Conservation (phyloP, 2,329 filamentous ascomycete species). For the Claviceps fusiformis region DNA sequence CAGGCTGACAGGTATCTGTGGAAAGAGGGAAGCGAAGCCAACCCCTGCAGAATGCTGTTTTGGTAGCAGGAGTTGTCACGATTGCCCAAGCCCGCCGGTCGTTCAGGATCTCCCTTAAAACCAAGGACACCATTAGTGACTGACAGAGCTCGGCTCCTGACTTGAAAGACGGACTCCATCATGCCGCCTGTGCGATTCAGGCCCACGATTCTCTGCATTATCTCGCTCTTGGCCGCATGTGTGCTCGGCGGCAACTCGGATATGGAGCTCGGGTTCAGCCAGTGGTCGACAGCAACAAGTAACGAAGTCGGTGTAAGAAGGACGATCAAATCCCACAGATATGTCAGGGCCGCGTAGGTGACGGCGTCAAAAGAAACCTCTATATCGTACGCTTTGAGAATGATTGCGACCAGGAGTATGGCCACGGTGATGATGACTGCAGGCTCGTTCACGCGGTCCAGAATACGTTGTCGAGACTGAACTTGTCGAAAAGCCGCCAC, state of each 20-base stretch:
- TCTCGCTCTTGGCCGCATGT: conserved; percentile 49
- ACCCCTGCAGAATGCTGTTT: conserved; percentile 81
- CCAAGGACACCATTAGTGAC: conserved; percentile 32
- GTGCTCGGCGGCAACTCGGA: conserved; percentile 24
- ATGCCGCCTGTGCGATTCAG: conserved; percentile 39
- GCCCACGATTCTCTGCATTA: conserved; percentile 49
- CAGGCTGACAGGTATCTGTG: conserved; percentile 47
- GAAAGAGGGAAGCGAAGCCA: conserved; percentile 63
- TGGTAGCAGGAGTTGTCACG: conserved; percentile 95
- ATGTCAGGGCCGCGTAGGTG: conserved; percentile 19
- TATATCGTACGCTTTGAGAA: conserved; percentile 22
- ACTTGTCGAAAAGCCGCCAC: conserved; percentile 20
- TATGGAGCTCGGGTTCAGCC: conserved; percentile 33
- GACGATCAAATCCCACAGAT: conserved; percentile 50
- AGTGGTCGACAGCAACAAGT: conserved; percentile 43
- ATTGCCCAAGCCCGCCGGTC: conserved; percentile 66
- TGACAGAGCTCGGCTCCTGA: conserved; percentile 40
- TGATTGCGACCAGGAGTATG: conserved; percentile 19
- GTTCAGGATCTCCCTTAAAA: conserved; percentile 26
- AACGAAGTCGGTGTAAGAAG: conserved; percentile 41
- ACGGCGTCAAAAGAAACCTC: conserved; percentile 17
- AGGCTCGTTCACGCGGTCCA: conserved; percentile 21
- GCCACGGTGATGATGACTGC: conserved; percentile 21
- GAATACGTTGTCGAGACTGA: conserved; percentile 13
- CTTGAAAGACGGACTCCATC: conserved; percentile 43